Evolutionary conservation across 1,284 basidiomycete genomes (phyloP).

Genomic region (Porogramme epimiltina): DNA sequence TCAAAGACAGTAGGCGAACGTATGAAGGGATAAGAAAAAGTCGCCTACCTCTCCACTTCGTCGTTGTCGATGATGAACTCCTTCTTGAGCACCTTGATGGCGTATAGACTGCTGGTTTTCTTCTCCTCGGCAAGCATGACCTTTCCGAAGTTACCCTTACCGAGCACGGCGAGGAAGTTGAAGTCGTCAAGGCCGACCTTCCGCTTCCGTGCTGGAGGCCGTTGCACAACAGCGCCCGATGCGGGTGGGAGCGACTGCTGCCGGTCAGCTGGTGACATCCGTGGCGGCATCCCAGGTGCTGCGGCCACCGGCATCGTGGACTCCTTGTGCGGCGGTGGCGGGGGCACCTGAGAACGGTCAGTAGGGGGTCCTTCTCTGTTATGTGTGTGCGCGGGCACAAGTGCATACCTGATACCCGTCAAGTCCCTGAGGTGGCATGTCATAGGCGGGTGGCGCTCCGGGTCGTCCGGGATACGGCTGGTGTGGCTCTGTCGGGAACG

Average conservation of each 20-base stretch:
- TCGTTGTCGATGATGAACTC: constrained; percentile 99
- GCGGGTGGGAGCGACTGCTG: constrained; percentile 28
- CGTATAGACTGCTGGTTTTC: constrained; percentile 84
- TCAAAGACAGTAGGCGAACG: too few species aligned
- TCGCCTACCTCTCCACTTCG: constrained; percentile 91
- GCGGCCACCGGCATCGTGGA: constrained; percentile 26
- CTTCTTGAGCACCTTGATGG: constrained; percentile 99
- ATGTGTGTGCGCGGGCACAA: too few species aligned
- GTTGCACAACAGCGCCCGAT: constrained; percentile 28
- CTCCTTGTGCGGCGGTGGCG: constrained; percentile 38
- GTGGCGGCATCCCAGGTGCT: constrained; percentile 16
- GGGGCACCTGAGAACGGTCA: constrained; percentile 10
- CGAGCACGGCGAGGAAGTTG: constrained; percentile 98
- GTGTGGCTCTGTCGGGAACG: constrained; percentile 32
- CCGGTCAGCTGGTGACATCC: constrained; percentile 27
- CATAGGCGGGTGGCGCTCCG: constrained; percentile 23
- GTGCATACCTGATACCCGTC: constrained; percentile 30
- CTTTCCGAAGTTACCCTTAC: constrained; percentile 99
- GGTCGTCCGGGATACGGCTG: constrained; percentile 8
- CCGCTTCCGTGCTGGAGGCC: constrained; percentile 53
- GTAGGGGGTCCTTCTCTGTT: too few species aligned
- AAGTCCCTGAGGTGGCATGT: constrained; percentile 21
- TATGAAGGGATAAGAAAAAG: background rate
- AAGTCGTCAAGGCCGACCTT: constrained; percentile 98
- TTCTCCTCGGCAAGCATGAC: constrained; percentile 99